phyloP scores from a whole-genome alignment of 768 basidiomycete species.

The Inosperma sp. region DNA sequence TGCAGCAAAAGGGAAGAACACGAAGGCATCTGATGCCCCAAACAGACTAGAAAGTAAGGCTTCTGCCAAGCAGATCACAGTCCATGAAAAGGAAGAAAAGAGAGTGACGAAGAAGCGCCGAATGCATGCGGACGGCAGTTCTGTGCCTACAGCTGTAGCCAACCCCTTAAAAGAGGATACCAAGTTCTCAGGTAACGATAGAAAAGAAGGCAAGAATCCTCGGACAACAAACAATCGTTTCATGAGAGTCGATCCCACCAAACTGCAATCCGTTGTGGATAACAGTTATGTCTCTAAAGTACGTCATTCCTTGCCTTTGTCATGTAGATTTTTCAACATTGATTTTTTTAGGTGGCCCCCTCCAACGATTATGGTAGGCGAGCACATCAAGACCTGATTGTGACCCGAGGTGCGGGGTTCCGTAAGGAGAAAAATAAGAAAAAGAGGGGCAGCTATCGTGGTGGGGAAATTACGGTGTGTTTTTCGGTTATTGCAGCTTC shows the following conservation, averaged over 20 bases:
- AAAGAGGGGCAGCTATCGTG: constrained; percentile 90
- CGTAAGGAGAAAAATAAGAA: constrained; percentile 99
- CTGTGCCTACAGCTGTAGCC: constrained; percentile 43
- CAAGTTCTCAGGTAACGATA: not conserved
- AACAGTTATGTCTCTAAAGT: constrained; percentile 85
- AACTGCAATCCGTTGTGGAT: constrained; percentile 40
- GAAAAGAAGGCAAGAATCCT: constrained; percentile 20
- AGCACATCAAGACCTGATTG: constrained; percentile 83
- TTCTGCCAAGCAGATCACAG: too few species aligned
- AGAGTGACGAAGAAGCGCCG: constrained; percentile 59
- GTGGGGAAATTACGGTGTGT: constrained; percentile 89
- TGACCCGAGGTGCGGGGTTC: constrained; percentile 92
- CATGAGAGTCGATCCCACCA: constrained; percentile 63
- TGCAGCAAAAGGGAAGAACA: too few species aligned
- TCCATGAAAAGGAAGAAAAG: too few species aligned
- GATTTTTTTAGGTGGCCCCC: constrained; percentile 47
- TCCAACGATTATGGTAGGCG: constrained; percentile 81
- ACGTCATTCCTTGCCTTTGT: constrained; percentile 19
- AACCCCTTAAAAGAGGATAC: constrained; percentile 14
- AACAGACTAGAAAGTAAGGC: too few species aligned
- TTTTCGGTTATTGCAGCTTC: not conserved
- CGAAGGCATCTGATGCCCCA: too few species aligned
- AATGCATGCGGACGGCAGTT: constrained; percentile 45
- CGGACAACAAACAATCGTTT: constrained; percentile 63
- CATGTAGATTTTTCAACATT: not conserved